Percentiles rank a stretch among this genome's conserved stretches.
phyloP scores from a whole-genome alignment of 1,284 basidiomycete genomes.

The Fomitopsis betulina region DNA sequence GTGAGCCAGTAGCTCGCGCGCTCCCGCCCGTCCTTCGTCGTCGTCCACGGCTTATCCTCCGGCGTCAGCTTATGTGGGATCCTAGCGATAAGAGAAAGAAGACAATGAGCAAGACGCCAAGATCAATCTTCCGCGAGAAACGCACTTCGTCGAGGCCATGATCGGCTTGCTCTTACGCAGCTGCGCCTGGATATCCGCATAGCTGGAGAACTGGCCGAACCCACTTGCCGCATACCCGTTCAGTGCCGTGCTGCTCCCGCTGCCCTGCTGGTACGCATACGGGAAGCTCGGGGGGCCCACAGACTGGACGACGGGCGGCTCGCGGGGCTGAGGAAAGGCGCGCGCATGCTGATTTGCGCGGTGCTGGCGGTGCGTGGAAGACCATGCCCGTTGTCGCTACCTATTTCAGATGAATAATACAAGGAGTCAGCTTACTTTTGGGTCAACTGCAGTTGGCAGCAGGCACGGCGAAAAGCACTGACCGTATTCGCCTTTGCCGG shows the following conservation, averaged over 20 bases:
- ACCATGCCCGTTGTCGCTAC: constrained; percentile 17
- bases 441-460: neutral
- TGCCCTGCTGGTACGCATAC: constrained; percentile 28
- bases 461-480: constrained; percentile 1
- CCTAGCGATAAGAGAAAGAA: constrained; percentile 11
- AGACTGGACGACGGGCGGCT: constrained; percentile 54
- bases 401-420: constrained; percentile 2
- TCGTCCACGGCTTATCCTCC: constrained; percentile 63
- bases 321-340: constrained; percentile 63
- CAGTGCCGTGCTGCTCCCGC: constrained; percentile 28
- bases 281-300: constrained; percentile 54
- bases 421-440: constrained; percentile 4
- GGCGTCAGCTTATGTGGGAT: constrained; percentile 40
- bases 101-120: neutral
- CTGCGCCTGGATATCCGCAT: constrained; percentile 8
- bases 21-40: constrained; percentile 44
- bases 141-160: constrained; percentile 37
- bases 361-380: constrained; percentile 34
- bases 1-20: constrained; percentile 57
- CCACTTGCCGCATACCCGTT: constrained; percentile 1
- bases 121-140: neutral
- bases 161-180: constrained; percentile 37
- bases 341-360: constrained; percentile 47
- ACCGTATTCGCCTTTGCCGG: constrained; percentile 20
- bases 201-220: constrained; percentile 4